Evolutionary conservation across 805 yeast genomes (phyloP).

Genomic region (Candida coleopterorum): DNA sequence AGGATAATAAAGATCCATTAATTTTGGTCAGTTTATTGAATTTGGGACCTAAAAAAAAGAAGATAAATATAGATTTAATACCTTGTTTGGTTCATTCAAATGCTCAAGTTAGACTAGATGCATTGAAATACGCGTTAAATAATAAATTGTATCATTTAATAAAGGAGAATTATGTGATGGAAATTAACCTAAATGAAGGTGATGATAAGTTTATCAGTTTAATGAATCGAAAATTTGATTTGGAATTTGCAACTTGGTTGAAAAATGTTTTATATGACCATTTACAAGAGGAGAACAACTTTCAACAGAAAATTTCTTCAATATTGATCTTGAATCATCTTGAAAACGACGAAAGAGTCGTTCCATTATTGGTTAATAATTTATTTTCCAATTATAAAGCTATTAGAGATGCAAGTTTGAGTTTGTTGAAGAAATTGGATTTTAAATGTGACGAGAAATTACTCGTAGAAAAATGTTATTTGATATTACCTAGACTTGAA

Average conservation of each 20-base stretch:
- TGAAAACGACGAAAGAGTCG: slow-evolving; percentile 16
- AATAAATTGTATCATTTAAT: slow-evolving; percentile 41
- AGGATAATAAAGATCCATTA: slow-evolving; percentile 27
- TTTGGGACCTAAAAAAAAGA: no score
- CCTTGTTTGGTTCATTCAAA: slow-evolving; percentile 44
- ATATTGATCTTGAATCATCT: slow-evolving; percentile 1
- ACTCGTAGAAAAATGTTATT: slow-evolving; percentile 4
- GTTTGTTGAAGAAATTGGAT: slow-evolving; percentile 2
- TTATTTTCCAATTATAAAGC: slow-evolving; percentile 74
- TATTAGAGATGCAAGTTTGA: slow-evolving; percentile 51
- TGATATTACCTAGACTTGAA: slow-evolving; percentile 34
- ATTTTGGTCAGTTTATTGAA: slow-evolving; percentile 52
- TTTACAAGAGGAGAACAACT: slow-evolving; percentile 45
- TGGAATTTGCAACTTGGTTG: slow-evolving; percentile 7
- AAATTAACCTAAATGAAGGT: slow-evolving; percentile 52
- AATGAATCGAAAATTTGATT: slow-evolving; percentile 37
- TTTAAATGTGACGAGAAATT: not conserved
- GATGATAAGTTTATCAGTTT: slow-evolving; percentile 55
- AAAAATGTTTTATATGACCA: slow-evolving; percentile 39
- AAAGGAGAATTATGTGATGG: slow-evolving; percentile 31
- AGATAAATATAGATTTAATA: slow-evolving; percentile 29
- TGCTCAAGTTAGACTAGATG: slow-evolving; percentile 42
- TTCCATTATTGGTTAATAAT: slow-evolving; percentile 54
- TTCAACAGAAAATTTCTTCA: slow-evolving; percentile 25
- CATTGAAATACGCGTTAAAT: slow-evolving; percentile 56